These are phyloP conservation scores for Leccinum pachyderme DNA, from an alignment of 1,284 basidiomycete species.

Conservation along the genomic window DNA sequence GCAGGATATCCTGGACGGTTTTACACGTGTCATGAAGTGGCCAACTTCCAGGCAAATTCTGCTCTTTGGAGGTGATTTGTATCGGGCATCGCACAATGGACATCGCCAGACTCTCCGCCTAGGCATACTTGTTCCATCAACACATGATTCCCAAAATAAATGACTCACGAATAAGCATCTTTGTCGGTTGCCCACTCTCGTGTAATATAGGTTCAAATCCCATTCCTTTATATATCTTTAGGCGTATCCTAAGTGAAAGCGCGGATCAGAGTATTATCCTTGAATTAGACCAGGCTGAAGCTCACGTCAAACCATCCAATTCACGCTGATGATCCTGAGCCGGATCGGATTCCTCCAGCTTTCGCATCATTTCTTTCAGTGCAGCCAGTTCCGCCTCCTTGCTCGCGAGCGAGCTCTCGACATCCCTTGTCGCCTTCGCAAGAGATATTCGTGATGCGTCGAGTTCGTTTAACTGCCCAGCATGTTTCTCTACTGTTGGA, in stretches of 20 bases:
- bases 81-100: conserved; percentile 44
- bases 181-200: conserved; percentile 47
- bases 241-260: conserved; percentile 47
- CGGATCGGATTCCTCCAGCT: conserved; percentile 66
- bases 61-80: conserved; percentile 34
- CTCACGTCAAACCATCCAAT: conserved; percentile 67
- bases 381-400: conserved; percentile 67
- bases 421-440: conserved; percentile 74
- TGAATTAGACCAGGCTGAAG: conserved; percentile 10
- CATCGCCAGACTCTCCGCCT: conserved; percentile 64
- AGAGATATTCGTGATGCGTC: conserved; percentile 61
- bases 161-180: conserved; percentile 65
- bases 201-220: conserved; percentile 66
- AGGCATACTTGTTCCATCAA: conserved; percentile 1
- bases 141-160: background rate
- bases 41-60: conserved; percentile 56
- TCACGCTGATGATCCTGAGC: conserved; percentile 65
- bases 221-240: conserved; percentile 64
- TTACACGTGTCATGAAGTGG: conserved; percentile 42
- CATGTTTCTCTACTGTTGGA: conserved; percentile 63
- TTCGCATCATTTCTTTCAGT: conserved; percentile 59
- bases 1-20: background rate
- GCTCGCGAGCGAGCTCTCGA: conserved; percentile 59
- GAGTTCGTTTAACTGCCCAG: conserved; percentile 58
- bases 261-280: conserved; percentile 6